A percentile compares a stretch with the other conserved stretches of the same genome.
phyloP scores from a whole-genome alignment of 106 monocot genomes.

The Agapanthus africanus region DNA sequence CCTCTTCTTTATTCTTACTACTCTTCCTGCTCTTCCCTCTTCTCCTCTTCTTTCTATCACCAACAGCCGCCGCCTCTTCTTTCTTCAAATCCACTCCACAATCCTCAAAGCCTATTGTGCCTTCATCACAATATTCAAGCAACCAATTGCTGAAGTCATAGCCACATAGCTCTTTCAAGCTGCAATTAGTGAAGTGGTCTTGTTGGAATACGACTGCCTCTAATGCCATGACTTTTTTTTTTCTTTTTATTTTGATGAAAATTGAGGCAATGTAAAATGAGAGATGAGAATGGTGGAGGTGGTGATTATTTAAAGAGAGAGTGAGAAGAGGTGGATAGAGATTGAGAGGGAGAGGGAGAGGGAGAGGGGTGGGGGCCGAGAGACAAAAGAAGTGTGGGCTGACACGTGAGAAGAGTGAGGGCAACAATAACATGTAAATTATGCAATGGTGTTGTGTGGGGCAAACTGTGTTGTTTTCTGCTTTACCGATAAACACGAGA shows the following conservation, averaged over 20 bases:
- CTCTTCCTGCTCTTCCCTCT: conserved; percentile 27
- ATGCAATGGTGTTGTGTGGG: not conserved
- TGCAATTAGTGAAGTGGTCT: conserved; percentile 15
- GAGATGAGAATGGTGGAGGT: not conserved
- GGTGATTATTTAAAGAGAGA: no score
- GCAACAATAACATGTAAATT: no score
- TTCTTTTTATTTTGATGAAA: no score
- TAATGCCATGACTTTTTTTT: conserved; percentile 41
- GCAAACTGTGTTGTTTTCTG: no score
- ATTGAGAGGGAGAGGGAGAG: no score
- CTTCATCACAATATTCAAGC: not conserved
- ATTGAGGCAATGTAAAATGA: no score
- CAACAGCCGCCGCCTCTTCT: no score
- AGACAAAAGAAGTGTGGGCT: no score
- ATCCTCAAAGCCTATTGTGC: no score
- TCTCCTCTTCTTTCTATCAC: no score
- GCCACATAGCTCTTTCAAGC: conserved; percentile 17
- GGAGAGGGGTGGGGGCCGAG: not conserved
- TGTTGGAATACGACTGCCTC: conserved; percentile 35
- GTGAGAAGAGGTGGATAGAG: no score
- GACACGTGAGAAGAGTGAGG: conserved; percentile 8
- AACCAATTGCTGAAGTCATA: not conserved
- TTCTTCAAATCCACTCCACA: not conserved
- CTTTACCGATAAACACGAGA: no score
- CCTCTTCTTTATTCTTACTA: conserved; percentile 48